Evolutionary conservation across 2,329 filamentous ascomycete genomes (phyloP).

Genomic region (Aspergillus ibericus): DNA sequence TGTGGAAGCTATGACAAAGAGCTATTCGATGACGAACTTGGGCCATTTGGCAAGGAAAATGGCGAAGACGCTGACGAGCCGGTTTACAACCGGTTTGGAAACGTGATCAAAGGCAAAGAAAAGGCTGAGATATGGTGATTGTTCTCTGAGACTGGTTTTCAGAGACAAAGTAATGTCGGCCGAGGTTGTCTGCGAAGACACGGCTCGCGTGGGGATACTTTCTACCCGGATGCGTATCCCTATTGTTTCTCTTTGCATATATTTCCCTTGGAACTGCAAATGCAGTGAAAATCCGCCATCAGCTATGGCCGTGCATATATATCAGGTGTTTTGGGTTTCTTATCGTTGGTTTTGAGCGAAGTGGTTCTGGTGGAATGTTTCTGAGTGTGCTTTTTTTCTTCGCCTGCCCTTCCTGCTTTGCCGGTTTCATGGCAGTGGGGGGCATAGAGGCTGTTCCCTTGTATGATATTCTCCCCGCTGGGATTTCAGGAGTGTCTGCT

Average conservation of each 20-base stretch:
- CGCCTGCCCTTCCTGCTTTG: background rate
- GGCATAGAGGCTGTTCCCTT: background rate
- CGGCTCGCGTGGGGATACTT: background rate
- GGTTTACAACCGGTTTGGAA: slow-evolving; percentile 42
- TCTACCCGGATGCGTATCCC: background rate
- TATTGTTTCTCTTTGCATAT: slow-evolving; percentile 10
- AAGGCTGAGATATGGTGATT: background rate
- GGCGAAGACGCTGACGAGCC: slow-evolving; percentile 30
- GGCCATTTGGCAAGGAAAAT: slow-evolving; percentile 41
- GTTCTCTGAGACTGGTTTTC: slow-evolving; percentile 1
- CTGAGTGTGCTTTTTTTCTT: background rate
- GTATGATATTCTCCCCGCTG: background rate
- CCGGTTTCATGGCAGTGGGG: background rate
- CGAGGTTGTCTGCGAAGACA: background rate
- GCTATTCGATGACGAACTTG: slow-evolving; percentile 51
- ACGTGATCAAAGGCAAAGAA: slow-evolving; percentile 37
- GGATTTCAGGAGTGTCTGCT: background rate
- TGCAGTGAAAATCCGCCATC: background rate
- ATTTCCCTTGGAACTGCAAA: background rate
- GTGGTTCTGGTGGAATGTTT: background rate
- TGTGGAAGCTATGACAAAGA: slow-evolving; percentile 47
- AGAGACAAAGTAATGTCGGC: background rate
- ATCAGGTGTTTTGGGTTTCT: background rate
- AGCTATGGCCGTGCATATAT: slow-evolving; percentile 1
- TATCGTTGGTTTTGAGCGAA: background rate